Base-by-base conservation (phyloP, 495 filamentous ascomycete species). In the Podospora australis region DNA sequence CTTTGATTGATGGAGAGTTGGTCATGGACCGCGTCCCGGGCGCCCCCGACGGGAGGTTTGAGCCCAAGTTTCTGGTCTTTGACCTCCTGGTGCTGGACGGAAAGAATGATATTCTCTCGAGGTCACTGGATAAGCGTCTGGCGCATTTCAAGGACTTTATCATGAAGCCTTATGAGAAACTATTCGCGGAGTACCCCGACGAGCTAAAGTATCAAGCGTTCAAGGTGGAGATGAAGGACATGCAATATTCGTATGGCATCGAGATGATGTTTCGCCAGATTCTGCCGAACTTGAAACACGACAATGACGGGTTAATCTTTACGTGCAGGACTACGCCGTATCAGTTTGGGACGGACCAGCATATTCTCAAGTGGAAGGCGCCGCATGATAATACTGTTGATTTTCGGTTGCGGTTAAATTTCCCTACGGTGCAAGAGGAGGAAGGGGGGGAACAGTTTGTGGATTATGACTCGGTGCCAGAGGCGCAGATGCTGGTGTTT, bases 291-390 rank as follows among this genome's bases (percentile, higher is more conserved):
- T 77, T 98, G 9, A 83, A 79, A 50, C 92, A 98, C 61, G 88
- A 92, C 26, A 96, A 94, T 57, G 92, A 98, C 66, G 92, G 92
- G 22, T 75, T 98, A 16, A 94, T 98, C 60, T 98, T 98, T 71
- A 96, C 92, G 26, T 95, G 90, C 63, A 81, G 87, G 46, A 83
- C 75, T 52, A 85, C 83, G 23, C 80, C 84, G 1, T 98, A 98
- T 71, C 79, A 81, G 54, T 84, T 83, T 46, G 92, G 92, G 53
- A 97, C 92, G 6, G 92, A 98, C 64, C 78, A 79, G 32, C 83
- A 91, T 58, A 96, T 96, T 52, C 73, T 98, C 19, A 98, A 98
- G 67, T 98, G 92, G 92, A 98, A 98, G 62, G 87, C 90, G 1
- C 84, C 84, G 4, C 68, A 83, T 21, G 92, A 98, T 57, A 98